phyloP scores from a whole-genome alignment of 495 filamentous ascomycete species.

The Aspergillus indologenus region DNA sequence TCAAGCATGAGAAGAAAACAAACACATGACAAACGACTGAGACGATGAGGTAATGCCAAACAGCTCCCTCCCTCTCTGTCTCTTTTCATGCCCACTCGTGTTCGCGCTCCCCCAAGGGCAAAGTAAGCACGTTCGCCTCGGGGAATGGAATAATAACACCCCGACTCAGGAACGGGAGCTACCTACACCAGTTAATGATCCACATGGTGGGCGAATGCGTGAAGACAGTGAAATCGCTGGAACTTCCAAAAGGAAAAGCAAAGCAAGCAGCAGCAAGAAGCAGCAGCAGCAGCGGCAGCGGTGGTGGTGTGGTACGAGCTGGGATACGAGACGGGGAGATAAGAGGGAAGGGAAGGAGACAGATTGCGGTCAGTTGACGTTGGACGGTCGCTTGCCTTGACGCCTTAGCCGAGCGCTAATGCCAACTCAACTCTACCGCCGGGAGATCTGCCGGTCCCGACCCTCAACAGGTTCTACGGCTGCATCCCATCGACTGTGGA shows the following conservation, averaged over 20 bases:
- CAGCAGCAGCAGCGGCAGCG: slow-evolving; percentile 5
- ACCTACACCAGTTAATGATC: slow-evolving; percentile 95
- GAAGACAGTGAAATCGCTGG: slow-evolving; percentile 6
- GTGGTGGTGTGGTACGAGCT: slow-evolving; percentile 6
- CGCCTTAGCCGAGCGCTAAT: slow-evolving; percentile 21
- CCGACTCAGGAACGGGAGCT: slow-evolving; percentile 8
- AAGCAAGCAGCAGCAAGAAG: no score
- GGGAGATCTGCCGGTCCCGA: slow-evolving; percentile 12
- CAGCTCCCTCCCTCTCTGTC: no score
- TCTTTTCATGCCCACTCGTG: no score
- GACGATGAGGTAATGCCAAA: no score
- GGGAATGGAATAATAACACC: slow-evolving; percentile 3
- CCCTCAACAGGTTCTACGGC: no score
- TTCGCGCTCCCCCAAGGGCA: not conserved
- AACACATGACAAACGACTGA: no score
- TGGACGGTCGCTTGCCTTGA: slow-evolving; percentile 16
- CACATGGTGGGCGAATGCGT: slow-evolving; percentile 63
- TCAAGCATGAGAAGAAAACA: not conserved
- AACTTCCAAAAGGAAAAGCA: not conserved
- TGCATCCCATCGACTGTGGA: no score
- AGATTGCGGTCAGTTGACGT: slow-evolving; percentile 30
- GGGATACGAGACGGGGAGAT: slow-evolving; percentile 1
- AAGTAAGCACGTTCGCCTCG: not conserved
- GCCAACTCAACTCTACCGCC: slow-evolving; percentile 10
- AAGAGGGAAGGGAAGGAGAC: slow-evolving; percentile 27